Conservation (phyloP, 106 monocot species). For the Dendrobium chrysotoxum region DNA sequence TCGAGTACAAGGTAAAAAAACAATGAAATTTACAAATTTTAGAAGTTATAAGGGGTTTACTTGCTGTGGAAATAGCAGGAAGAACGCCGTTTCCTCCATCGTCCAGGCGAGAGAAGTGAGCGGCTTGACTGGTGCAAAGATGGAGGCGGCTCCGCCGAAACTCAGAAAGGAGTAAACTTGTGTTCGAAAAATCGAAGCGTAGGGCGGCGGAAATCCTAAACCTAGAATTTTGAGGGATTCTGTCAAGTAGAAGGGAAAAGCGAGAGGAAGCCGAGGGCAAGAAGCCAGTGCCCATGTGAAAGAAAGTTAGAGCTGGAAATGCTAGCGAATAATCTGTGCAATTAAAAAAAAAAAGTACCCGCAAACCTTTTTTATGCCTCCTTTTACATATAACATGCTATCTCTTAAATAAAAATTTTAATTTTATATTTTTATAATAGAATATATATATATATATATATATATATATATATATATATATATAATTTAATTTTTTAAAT, state of each 20-base stretch:
- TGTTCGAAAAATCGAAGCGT: neutral
- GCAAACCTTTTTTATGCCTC: no score
- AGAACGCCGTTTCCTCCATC: constrained; percentile 14
- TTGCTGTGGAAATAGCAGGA: neutral
- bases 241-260: neutral
- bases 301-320: no score
- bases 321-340: no score
- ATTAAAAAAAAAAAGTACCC: no score
- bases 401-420: no score
- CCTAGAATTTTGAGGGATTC: constrained; percentile 26
- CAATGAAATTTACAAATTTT: neutral
- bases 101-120: constrained; percentile 5
- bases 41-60: neutral
- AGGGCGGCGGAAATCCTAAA: neutral
- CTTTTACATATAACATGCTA: no score
- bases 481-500: no score
- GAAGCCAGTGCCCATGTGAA: neutral
- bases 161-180: neutral
- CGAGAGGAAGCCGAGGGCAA: neutral
- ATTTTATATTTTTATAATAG: no score
- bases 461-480: no score
- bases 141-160: neutral
- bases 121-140: neutral
- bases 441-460: no score
- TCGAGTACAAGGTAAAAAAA: no score